Percentiles rank a stretch among this genome's conserved stretches.
Conservation (phyloP, 495 filamentous ascomycete genomes). For the Penicillium mononematosum region DNA sequence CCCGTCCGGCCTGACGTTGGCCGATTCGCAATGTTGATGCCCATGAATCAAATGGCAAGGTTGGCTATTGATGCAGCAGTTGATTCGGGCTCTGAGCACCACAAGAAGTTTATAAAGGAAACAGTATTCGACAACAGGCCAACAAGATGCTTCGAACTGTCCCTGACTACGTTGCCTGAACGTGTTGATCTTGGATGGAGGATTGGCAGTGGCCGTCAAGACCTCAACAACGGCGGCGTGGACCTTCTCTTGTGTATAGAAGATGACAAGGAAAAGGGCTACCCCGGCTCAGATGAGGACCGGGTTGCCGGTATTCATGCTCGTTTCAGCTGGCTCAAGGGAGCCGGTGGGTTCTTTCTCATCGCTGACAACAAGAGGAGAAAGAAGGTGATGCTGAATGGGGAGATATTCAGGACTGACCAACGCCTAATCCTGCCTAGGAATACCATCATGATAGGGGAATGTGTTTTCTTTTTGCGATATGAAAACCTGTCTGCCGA, state of each 20-base stretch:
- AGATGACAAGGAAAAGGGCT: not conserved
- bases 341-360: conserved; percentile 8
- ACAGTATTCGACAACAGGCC: conserved; percentile 1
- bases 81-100: not conserved
- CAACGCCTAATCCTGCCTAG: not conserved
- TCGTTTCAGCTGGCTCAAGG: conserved; percentile 9
- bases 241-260: conserved; percentile 1
- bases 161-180: conserved; percentile 1
- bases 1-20: not conserved
- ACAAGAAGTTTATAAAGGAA: conserved; percentile 3
- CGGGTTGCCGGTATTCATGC: conserved; percentile 7
- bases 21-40: not conserved
- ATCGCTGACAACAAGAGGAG: conserved; percentile 1
- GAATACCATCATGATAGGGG: conserved; percentile 8
- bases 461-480: conserved; percentile 8
- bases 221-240: conserved; percentile 2
- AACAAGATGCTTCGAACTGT: conserved; percentile 6
- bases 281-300: not conserved
- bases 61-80: not conserved
- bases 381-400: conserved; percentile 10
- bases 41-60: not conserved
- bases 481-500: not conserved
- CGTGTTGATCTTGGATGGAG: conserved; percentile 5
- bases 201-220: conserved; percentile 2
- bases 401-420: conserved; percentile 1